Percentiles rank a stretch among this genome's conserved stretches.
phyloP scores from a whole-genome alignment of 2,329 filamentous ascomycete genomes.

The Stylonectria norvegica region DNA sequence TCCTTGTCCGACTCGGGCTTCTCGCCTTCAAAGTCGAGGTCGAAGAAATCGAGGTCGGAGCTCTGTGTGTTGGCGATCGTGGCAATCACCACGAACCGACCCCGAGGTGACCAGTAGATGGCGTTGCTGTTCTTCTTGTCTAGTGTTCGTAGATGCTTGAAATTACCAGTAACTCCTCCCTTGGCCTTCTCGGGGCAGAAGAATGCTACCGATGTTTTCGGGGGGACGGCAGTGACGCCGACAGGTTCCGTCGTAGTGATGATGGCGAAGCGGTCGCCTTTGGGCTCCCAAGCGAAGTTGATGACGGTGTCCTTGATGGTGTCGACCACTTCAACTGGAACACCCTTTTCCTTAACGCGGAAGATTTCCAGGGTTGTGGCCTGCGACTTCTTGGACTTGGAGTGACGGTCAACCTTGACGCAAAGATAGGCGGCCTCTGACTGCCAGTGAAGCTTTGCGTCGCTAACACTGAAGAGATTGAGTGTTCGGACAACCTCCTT shows the following conservation, averaged over 20 bases:
- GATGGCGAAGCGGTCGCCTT: conserved; percentile 93
- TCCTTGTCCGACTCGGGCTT: conserved; percentile 92
- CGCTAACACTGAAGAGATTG: conserved; percentile 96
- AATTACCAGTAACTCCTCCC: conserved; percentile 77
- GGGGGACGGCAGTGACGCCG: conserved; percentile 73
- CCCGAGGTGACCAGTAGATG: conserved; percentile 97
- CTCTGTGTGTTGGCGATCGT: conserved; percentile 90
- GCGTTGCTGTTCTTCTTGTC: conserved; percentile 99
- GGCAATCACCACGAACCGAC: conserved; percentile 90
- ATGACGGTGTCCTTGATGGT: conserved; percentile 98
- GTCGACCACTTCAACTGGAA: conserved; percentile 96
- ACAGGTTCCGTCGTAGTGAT: conserved; percentile 89
- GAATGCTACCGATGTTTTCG: conserved; percentile 93
- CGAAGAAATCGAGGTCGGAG: conserved; percentile 96
- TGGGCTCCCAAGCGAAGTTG: conserved; percentile 99
- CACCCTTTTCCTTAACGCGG: conserved; percentile 94
- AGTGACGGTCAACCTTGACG: conserved; percentile 98
- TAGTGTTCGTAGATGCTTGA: conserved; percentile 89
- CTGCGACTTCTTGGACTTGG: conserved; percentile 97
- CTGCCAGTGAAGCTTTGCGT: conserved; percentile 99
- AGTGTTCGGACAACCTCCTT: conserved; percentile 92
- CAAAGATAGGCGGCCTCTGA: conserved; percentile 91
- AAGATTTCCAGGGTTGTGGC: conserved; percentile 98
- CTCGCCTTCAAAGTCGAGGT: conserved; percentile 96
- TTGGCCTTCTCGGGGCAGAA: conserved; percentile 96